Conservation (phyloP, 2,329 filamentous ascomycete genomes). For the Fusarium concolor region DNA sequence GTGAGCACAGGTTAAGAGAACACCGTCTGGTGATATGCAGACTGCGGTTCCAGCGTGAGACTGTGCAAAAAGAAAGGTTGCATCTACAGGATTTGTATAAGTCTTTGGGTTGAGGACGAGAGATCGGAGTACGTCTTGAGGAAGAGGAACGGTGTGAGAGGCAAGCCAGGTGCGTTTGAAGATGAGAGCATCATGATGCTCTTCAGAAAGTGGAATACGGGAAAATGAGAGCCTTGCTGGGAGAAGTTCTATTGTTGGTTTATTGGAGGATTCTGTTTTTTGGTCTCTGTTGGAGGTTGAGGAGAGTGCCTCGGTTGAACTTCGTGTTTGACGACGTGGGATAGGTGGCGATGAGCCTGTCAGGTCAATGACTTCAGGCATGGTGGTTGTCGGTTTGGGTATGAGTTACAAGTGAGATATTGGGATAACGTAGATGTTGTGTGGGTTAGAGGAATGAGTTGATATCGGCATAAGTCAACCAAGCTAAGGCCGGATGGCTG, state of each 20-base stretch:
- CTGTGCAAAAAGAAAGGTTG: conserved; percentile 61
- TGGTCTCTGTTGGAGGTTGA: neutral
- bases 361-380: conserved; percentile 8
- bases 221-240: neutral
- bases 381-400: neutral
- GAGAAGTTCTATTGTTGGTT: conserved; percentile 7
- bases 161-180: conserved; percentile 36
- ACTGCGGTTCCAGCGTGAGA: conserved; percentile 63
- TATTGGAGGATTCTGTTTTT: neutral
- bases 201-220: neutral
- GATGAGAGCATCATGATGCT: conserved; percentile 10
- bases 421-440: neutral
- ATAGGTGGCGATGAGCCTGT: neutral
- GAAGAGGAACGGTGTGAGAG: conserved; percentile 33
- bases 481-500: conserved; percentile 11
- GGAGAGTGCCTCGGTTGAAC: conserved; percentile 11
- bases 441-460: neutral
- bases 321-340: conserved; percentile 31
- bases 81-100: conserved; percentile 20
- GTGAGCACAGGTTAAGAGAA: conserved; percentile 63
- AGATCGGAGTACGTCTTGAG: conserved; percentile 9
- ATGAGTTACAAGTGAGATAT: too few species aligned
- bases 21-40: conserved; percentile 57
- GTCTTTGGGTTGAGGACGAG: conserved; percentile 1
- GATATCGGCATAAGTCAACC: neutral